phyloP scores from a whole-genome alignment of 768 basidiomycete species.

The Boletales sp. region DNA sequence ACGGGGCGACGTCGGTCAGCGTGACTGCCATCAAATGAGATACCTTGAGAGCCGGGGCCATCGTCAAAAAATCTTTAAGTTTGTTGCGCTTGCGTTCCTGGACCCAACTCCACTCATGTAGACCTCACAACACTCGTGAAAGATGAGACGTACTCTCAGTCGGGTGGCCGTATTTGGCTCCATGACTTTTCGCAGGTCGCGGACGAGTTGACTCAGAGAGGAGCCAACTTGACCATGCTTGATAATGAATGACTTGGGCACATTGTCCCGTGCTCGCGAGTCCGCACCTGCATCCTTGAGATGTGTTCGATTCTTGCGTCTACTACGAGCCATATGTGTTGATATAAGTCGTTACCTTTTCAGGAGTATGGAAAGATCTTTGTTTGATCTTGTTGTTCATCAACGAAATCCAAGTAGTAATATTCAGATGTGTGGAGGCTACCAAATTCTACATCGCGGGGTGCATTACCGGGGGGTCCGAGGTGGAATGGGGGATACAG shows the following conservation, averaged over 20 bases:
- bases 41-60: conserved; percentile 87
- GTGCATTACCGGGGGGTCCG: conserved; percentile 1
- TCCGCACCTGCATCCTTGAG: conserved; percentile 53
- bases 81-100: conserved; percentile 91
- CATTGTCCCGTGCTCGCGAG: conserved; percentile 32
- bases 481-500: conserved; percentile 25
- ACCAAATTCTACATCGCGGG: conserved; percentile 10
- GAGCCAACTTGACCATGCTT: conserved; percentile 92
- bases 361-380: conserved; percentile 14
- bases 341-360: conserved; percentile 19
- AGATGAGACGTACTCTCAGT: conserved; percentile 57
- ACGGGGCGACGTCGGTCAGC: conserved; percentile 79
- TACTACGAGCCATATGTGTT: conserved; percentile 49
- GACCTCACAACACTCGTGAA: not conserved
- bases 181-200: conserved; percentile 93
- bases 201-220: conserved; percentile 83
- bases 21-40: conserved; percentile 93
- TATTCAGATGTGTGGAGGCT: not conserved
- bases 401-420: no score
- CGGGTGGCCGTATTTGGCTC: conserved; percentile 96
- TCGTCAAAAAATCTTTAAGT: conserved; percentile 89
- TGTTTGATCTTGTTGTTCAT: conserved; percentile 25
- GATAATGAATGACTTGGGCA: conserved; percentile 93
- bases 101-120: conserved; percentile 11
- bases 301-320: conserved; percentile 80